Evolutionary conservation across 83 land plant genomes (phyloP), one percentile per base, ranked within the genome.

Genomic region (Thuja plicata): DNA sequence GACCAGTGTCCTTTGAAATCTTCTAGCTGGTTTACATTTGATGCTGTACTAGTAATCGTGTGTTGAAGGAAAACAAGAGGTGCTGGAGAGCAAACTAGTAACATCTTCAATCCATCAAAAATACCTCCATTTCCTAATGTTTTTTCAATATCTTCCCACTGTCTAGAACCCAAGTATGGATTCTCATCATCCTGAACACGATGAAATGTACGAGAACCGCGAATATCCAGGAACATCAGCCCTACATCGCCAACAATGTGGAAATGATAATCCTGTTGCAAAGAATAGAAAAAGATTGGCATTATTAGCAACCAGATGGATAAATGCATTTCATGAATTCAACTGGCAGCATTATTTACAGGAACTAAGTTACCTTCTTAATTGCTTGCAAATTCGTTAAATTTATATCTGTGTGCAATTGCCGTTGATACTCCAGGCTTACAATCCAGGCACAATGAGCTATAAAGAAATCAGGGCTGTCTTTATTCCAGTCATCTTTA

Each of bases 1-100:
- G 94, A 93, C 94, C 94, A 93, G 82, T 93, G 94, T 41, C 94
- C 94, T 88, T 87, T 91, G 87, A 93, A 93, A 48, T 93, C 94
- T 57, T 91, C 93, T 27, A 91, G 88, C 5, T 90, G 93, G 19
- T 83, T 48, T 37, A 93, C 88, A 84, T 85, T 87, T 34, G 90
- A 91, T 52, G 90, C 89, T 40, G 88, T 87, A 15, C 87, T 45
- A 5, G 94, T 93, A 66, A 93, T 90, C 13, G 74, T 16, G 50
- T 89, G 93, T 48, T 92, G 89, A 79, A 93, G 93, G 85, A 93
- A 93, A 70, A 93, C 94, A 30, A 93, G 90, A 70, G 93, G 94
- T 16, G 94, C 94, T 70, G 94, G 94, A 46, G 93, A 88, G 79
- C 94, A 93, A 79, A 93, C 89, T 60, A 91, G 55, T 87, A 93